Percentiles rank a stretch among this genome's conserved stretches.
Conservation (phyloP, 441 rosid genomes). For the Arabidopsis lyrata region DNA sequence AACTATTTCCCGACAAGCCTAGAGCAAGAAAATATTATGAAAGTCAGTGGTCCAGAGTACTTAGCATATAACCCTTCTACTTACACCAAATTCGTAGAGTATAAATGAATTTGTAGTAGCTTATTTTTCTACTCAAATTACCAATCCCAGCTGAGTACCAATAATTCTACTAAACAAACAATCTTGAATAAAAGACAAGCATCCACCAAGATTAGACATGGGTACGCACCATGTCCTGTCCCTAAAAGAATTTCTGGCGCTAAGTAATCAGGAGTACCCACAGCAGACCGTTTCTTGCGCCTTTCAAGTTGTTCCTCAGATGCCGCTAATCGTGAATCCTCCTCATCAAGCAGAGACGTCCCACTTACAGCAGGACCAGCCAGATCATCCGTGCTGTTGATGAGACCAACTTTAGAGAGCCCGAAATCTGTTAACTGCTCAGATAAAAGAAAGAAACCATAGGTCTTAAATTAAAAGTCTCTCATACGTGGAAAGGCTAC, state of each 20-base stretch:
- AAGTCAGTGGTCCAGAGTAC: constrained; percentile 1
- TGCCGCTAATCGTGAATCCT: constrained; percentile 66
- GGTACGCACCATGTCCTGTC: constrained; percentile 94
- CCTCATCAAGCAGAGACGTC: constrained; percentile 87
- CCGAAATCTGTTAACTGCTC: constrained; percentile 99
- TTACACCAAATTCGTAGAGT: constrained; percentile 8
- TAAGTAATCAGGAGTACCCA: constrained; percentile 99
- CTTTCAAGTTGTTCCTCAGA: constrained; percentile 80
- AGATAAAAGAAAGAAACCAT: constrained; percentile 39
- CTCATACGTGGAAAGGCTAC: neutral
- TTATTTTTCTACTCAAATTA: constrained; percentile 25
- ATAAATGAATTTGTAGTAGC: constrained; percentile 5
- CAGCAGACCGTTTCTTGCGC: constrained; percentile 98
- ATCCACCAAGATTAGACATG: constrained; percentile 39
- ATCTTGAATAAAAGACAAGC: constrained; percentile 17
- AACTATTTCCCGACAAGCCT: neutral
- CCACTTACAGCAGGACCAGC: constrained; percentile 75
- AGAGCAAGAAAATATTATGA: constrained; percentile 2
- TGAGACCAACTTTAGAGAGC: constrained; percentile 99
- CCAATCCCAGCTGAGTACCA: constrained; percentile 30
- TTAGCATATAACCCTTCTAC: constrained; percentile 19
- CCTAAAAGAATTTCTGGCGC: constrained; percentile 99
- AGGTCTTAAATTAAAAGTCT: constrained; percentile 16
- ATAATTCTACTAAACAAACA: constrained; percentile 28
- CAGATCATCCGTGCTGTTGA: constrained; percentile 98